Percentiles rank a stretch among this genome's conserved stretches.
phyloP scores from a whole-genome alignment of 345 rosid species.

The Citrus trifoliata region DNA sequence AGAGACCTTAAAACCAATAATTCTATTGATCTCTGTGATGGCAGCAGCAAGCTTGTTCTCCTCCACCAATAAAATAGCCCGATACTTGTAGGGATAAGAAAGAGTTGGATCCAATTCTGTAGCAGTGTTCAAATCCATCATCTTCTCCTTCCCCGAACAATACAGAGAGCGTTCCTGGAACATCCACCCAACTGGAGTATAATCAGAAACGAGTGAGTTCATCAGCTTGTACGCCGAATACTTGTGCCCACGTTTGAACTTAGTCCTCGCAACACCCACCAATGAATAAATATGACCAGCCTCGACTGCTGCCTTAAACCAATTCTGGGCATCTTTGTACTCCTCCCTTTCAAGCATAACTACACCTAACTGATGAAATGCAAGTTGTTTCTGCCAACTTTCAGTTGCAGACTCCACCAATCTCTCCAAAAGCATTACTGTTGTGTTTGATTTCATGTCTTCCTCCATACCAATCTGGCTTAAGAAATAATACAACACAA shows the following conservation, averaged over 20 bases:
- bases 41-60: slow-evolving; percentile 68
- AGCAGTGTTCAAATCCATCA: slow-evolving; percentile 62
- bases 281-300: slow-evolving; percentile 72
- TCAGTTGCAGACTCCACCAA: slow-evolving; percentile 62
- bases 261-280: slow-evolving; percentile 85
- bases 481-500: slow-evolving; percentile 65
- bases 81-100: slow-evolving; percentile 76
- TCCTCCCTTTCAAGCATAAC: slow-evolving; percentile 91
- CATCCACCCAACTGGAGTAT: slow-evolving; percentile 84
- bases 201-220: slow-evolving; percentile 56
- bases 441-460: slow-evolving; percentile 80
- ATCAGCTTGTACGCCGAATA: slow-evolving; percentile 81
- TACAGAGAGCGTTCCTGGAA: slow-evolving; percentile 86
- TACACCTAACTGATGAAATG: slow-evolving; percentile 78
- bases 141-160: slow-evolving; percentile 70
- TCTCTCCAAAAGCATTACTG: slow-evolving; percentile 88
- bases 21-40: slow-evolving; percentile 69
- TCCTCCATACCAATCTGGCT: slow-evolving; percentile 82
- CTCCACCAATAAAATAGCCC: slow-evolving; percentile 72
- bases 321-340: slow-evolving; percentile 79
- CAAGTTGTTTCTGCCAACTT: slow-evolving; percentile 82
- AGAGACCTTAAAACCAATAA: slow-evolving; percentile 71
- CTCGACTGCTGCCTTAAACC: slow-evolving; percentile 71
- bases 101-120: slow-evolving; percentile 89
- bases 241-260: slow-evolving; percentile 82